Evolutionary conservation across 1,284 basidiomycete species (phyloP).

Genomic region (Phaffia rhodozyma): DNA sequence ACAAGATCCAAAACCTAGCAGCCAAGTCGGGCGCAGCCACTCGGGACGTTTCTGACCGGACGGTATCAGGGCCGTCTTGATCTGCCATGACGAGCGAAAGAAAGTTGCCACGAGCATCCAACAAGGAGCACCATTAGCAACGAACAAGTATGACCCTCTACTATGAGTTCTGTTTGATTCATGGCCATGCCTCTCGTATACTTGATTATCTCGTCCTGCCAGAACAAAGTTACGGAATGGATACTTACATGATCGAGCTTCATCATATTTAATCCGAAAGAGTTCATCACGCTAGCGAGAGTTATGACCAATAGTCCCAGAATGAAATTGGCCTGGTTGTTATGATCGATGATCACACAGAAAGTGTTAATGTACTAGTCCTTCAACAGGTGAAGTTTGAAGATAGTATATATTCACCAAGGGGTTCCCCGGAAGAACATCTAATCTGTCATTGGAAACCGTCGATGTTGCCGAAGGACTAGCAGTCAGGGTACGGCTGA

Average conservation of each 20-base stretch:
- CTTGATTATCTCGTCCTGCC: too few species aligned
- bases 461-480: too few species aligned
- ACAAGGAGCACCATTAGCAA: not conserved
- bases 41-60: constrained; percentile 21
- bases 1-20: constrained; percentile 28
- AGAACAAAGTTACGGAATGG: not conserved
- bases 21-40: constrained; percentile 33
- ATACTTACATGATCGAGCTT: constrained; percentile 33
- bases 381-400: too few species aligned
- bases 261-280: constrained; percentile 36
- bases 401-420: too few species aligned
- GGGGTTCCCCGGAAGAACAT: too few species aligned
- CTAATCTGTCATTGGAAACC: too few species aligned
- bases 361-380: too few species aligned
- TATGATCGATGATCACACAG: too few species aligned
- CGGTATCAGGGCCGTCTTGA: not conserved
- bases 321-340: constrained; percentile 29
- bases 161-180: too few species aligned
- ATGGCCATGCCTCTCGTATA: too few species aligned
- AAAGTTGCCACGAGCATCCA: not conserved
- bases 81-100: not conserved
- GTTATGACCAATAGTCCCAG: constrained; percentile 36
- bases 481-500: too few species aligned
- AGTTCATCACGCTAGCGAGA: constrained; percentile 29
- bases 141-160: too few species aligned